Percentiles rank a stretch among this genome's conserved stretches.
Conservation (phyloP, 768 basidiomycete species). For the Dendrothele bispora region DNA sequence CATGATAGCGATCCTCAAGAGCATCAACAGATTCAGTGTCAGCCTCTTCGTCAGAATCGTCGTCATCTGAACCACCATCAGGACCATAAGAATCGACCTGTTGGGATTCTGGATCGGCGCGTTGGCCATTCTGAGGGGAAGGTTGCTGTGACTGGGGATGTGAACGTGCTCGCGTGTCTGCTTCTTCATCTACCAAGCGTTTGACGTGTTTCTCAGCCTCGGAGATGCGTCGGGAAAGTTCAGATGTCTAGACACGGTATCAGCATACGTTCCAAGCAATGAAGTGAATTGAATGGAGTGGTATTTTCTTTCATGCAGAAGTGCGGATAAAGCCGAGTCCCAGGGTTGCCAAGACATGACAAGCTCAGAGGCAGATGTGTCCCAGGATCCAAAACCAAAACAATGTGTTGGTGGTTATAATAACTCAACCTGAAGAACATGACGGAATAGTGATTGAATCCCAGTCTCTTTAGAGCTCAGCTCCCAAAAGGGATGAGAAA, state of each 20-base stretch:
- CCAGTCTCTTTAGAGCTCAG: too few relatives aligned
- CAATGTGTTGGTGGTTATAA: too few relatives aligned
- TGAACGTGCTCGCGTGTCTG: slow-evolving; percentile 17
- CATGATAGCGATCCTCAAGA: slow-evolving; percentile 83
- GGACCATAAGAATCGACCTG: slow-evolving; percentile 47
- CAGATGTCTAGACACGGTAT: slow-evolving; percentile 59
- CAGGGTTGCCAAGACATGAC: too few relatives aligned
- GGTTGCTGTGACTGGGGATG: slow-evolving; percentile 6
- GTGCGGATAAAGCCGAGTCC: not conserved
- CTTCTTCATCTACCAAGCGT: slow-evolving; percentile 67
- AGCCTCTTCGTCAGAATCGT: slow-evolving; percentile 44
- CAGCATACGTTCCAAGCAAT: not conserved
- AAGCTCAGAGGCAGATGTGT: too few relatives aligned
- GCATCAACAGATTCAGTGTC: slow-evolving; percentile 64
- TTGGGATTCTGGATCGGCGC: slow-evolving; percentile 60
- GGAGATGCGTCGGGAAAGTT: slow-evolving; percentile 78
- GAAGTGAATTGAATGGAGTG: too few relatives aligned
- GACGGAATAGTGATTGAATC: too few relatives aligned
- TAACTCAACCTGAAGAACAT: too few relatives aligned
- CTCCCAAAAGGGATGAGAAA: too few relatives aligned
- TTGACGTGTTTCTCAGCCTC: slow-evolving; percentile 82
- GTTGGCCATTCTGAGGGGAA: slow-evolving; percentile 16
- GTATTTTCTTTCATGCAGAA: not conserved
- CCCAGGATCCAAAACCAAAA: too few relatives aligned
- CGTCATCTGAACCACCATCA: slow-evolving; percentile 70